Base-by-base conservation (phyloP, 2,329 filamentous ascomycete species). In the Arthrobotrys sinensis region DNA sequence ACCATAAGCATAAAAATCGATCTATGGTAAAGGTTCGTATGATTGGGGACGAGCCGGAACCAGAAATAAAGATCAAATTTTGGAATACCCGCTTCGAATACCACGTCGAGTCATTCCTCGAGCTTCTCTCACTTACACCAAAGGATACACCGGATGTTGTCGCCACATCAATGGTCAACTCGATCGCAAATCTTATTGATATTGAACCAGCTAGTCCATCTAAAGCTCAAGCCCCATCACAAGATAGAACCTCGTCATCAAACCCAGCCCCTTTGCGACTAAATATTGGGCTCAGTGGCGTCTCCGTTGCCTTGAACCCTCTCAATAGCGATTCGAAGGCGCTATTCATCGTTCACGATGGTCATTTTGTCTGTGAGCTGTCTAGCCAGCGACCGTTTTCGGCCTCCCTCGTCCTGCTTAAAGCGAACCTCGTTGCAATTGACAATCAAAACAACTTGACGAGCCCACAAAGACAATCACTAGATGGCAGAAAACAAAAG, bases 11-110 rank as follows among this genome's bases (percentile, higher is more conserved):
- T 38, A 80, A 80, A 46, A 80, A 76, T 45, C 81, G 84, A 14
- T 90, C 91, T 0, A 93, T 94, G 80, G 84, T 98, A 66, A 97
- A 97, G 91, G 89, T 92, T 76, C 89, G 96, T 62, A 92, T 97
- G 85, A 92, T 99, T 80, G 93, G 93, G 0, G 94, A 98, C 83
- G 95, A 98, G 83, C 93, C 96, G 85, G 95, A 98, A 80, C 95
- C 96, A 0, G 90, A 93, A 5, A 87, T 97, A 80, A 97, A 96
- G 83, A 84, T 97, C 73, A 96, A 97, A 83, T 85, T 98, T 48
- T 92, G 92, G 84, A 94, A 97, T 79, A 81, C 97, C 3, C 91
- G 90, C 76, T 84, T 93, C n/a, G 96, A 99, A 83, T 99, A 99
- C 83, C 91, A 91, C 14, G 92, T 98, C 3, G 89, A 93, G 0